phyloP scores from a whole-genome alignment of 2,329 filamentous ascomycete species.

The Verticillium dahliae region DNA sequence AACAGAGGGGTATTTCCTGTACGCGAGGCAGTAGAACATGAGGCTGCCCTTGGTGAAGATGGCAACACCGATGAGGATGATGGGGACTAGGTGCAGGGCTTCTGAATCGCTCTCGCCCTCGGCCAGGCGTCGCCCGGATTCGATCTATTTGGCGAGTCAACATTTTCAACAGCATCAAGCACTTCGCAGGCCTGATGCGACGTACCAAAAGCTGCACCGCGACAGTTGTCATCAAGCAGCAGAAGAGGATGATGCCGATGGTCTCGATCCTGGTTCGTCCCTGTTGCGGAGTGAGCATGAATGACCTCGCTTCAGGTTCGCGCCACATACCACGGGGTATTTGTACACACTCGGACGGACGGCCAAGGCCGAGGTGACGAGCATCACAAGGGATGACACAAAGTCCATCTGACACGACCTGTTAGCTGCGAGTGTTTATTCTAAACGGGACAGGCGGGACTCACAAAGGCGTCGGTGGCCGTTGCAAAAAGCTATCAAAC shows the following conservation, averaged over 20 bases:
- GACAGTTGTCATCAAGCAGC: slow-evolving; percentile 60
- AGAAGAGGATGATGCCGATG: slow-evolving; percentile 59
- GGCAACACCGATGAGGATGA: slow-evolving; percentile 47
- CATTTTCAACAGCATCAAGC: neutral
- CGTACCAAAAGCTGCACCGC: slow-evolving; percentile 54
- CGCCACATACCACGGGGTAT: slow-evolving; percentile 46
- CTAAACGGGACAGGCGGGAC: slow-evolving; percentile 14
- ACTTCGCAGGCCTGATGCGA: neutral
- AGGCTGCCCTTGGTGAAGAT: slow-evolving; percentile 45
- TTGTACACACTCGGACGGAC: slow-evolving; percentile 53
- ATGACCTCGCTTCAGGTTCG: neutral
- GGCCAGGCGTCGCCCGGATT: slow-evolving; percentile 47
- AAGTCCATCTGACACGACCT: slow-evolving; percentile 44
- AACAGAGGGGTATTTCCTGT: slow-evolving; percentile 46
- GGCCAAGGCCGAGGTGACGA: slow-evolving; percentile 53
- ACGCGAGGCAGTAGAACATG: slow-evolving; percentile 48
- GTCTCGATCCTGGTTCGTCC: slow-evolving; percentile 58
- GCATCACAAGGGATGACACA: slow-evolving; percentile 57
- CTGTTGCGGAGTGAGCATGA: slow-evolving; percentile 16
- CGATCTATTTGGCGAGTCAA: slow-evolving; percentile 29
- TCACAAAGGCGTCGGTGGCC: slow-evolving; percentile 56
- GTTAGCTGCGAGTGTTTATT: slow-evolving; percentile 13
- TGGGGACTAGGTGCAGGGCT: slow-evolving; percentile 43
- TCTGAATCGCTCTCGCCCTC: slow-evolving; percentile 32
- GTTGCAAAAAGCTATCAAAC: slow-evolving; percentile 46